Conservation (phyloP, 805 yeast genomes). For the Kregervanrija delftensis region DNA sequence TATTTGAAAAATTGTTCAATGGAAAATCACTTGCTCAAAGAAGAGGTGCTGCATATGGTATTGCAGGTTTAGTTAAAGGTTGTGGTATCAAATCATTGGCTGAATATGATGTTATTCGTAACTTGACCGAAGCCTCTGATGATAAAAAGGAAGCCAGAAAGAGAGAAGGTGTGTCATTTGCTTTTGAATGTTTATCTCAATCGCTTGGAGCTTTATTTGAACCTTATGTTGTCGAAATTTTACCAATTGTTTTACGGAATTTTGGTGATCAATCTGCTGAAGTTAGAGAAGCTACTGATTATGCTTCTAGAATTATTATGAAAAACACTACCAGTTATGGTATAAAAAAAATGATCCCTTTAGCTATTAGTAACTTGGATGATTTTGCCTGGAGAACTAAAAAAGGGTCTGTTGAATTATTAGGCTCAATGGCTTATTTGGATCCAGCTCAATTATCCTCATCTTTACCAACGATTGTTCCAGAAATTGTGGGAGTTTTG, state of each 20-base stretch:
- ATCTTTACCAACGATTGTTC: conserved; percentile 84
- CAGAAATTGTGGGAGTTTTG: conserved; percentile 91
- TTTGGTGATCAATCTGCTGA: conserved; percentile 81
- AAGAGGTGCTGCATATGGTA: conserved; percentile 94
- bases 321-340: conserved; percentile 87
- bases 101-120: conserved; percentile 70
- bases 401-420: conserved; percentile 90
- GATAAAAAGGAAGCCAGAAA: conserved; percentile 68
- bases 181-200: conserved; percentile 77
- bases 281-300: conserved; percentile 84
- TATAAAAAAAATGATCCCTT: conserved; percentile 82
- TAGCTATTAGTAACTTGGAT: conserved; percentile 79
- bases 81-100: conserved; percentile 74
- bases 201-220: conserved; percentile 75
- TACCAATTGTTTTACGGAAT: conserved; percentile 73
- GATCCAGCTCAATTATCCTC: conserved; percentile 92
- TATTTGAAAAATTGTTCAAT: conserved; percentile 54
- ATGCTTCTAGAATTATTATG: conserved; percentile 86
- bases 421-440: conserved; percentile 96
- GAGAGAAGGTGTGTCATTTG: conserved; percentile 84
- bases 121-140: conserved; percentile 75
- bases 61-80: conserved; percentile 90
- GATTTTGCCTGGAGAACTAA: conserved; percentile 94
- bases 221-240: conserved; percentile 85
- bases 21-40: conserved; percentile 47